Base-by-base conservation (phyloP, 208 protist genomes). In the Acanthamoeba triangularis region DNA sequence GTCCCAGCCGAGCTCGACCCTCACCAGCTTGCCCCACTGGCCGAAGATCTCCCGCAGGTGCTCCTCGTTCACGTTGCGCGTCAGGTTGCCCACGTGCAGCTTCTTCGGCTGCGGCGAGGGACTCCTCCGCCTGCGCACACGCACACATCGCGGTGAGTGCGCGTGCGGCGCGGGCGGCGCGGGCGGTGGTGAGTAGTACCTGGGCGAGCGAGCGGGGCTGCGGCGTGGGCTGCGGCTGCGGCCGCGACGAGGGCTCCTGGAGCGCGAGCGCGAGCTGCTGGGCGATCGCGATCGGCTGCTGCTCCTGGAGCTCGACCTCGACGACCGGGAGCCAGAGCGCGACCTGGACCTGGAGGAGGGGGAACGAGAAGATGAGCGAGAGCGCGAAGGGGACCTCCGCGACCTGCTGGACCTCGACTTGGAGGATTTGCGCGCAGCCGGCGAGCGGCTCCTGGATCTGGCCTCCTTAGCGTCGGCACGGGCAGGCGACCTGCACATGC, bases 61-160 rank as follows among this genome's bases (percentile, higher is more conserved):
- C 37, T 61, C 84, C 23, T 90, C 84, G 54, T 90, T 90, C 16
- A 90, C 84, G 52, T 90, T 90, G 56, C 84, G 84, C 28, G 84
- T 90, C 16, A 90, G 84, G 13, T 90, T 90, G 84, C 84, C 49
- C 23, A 90, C 33, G 37, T 90, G 84, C 47, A 90, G 33, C 56
- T 90, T 90, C 56, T 61, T 90, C 2, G 47, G 47, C 56, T 61
- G 84, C 14, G 84, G 84, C 33, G 84, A 90, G 35, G 84, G 84
- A n/a, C 54, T 90, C 35, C 84, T n/a, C 20, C 56, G 47, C 35
- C 84, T 90, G 35, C 63, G 18, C 47, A 28, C 16, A 65, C 47
- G 54, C 44, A 28, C 1, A 84, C 23, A 16, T 8, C 3, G 20
- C 23, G 14, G 20, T 88, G 25, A 88, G 47, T 37, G 28, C 13